Base-by-base conservation (phyloP, 2,329 filamentous ascomycete genomes). In the Aspergillus uvarum region DNA sequence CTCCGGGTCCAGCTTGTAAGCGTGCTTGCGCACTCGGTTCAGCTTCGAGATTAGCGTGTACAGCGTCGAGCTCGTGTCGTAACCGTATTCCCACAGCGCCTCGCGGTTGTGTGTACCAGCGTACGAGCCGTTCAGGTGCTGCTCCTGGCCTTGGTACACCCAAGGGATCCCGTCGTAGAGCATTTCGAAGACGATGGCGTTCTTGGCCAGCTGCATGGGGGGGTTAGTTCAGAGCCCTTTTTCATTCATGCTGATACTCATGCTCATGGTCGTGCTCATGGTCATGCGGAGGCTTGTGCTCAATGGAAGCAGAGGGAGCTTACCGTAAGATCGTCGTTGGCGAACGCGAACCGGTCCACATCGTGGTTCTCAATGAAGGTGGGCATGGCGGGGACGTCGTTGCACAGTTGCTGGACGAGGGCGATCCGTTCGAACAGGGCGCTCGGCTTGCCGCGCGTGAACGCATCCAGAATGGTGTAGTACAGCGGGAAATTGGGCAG, bases 61-160 rank as follows among this genome's bases (percentile, higher is more conserved):
- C 4, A 83, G 71, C 2, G 70, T 69, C 0, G 75, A 64, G 6
- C 67, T 58, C 14, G 74, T 79, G 57, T 79, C 68, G 73, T 81
- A 87, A 21, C 70, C 72, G 42, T 80, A 81, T 26, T 78, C 73
- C 85, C 85, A 87, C 50, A 85, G 73, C 24, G 84, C 81, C 68
- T 86, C 83, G 47, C 85, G 82, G 54, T 78, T 79, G 0, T 44
- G 38, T 5, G 79, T 74, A 8, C 83, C 83, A 50, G 70, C 72
- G 51, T 71, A 77, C 16, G 77, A 79, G 22, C 82, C 82, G 2
- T 76, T 70, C 69, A 81, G 86, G 61, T 82, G 84, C 67, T 89
- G 87, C 72, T 89, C 87, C 62, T 87, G 84, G 29, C 87, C 87
- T 65, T 87, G 82, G 72, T 89, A 89, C 35, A 89, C 79, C 58